These are phyloP conservation scores for Colletotrichum siamense DNA, from an alignment of 2,329 filamentous ascomycete species.

Conservation along the genomic window DNA sequence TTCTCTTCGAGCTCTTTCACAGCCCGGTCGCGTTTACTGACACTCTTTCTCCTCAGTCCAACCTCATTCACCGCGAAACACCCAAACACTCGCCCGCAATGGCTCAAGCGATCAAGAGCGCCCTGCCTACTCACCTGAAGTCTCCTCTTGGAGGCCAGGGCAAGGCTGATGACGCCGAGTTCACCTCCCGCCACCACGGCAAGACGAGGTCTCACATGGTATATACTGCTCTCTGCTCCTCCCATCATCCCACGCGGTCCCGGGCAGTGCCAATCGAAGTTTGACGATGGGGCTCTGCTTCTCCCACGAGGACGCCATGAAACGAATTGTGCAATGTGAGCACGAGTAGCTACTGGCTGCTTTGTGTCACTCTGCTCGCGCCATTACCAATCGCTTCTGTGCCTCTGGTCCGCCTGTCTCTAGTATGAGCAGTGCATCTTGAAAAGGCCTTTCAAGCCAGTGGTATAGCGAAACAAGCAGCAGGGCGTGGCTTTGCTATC, in stretches of 20 bases:
- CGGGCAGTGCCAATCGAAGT: not conserved
- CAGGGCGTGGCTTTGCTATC: not conserved
- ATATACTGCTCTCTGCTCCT: slow-evolving; percentile 45
- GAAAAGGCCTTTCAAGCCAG: not conserved
- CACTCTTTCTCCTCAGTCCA: not conserved
- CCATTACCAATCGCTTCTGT: not conserved
- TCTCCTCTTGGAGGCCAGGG: slow-evolving; percentile 42
- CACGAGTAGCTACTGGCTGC: not conserved
- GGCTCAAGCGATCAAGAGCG: slow-evolving; percentile 74
- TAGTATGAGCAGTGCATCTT: not conserved
- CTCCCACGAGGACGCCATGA: not conserved
- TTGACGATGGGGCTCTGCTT: not conserved
- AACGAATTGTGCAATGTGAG: not conserved
- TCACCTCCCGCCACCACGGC: slow-evolving; percentile 75
- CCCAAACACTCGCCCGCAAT: slow-evolving; percentile 53
- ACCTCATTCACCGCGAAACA: slow-evolving; percentile 2
- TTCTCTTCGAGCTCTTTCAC: not conserved
- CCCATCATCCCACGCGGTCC: slow-evolving; percentile 1
- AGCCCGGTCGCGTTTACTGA: not conserved
- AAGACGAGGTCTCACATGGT: slow-evolving; percentile 88
- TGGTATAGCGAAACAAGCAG: not conserved
- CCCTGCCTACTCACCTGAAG: slow-evolving; percentile 86
- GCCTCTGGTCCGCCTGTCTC: not conserved
- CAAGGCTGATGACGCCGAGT: slow-evolving; percentile 49
- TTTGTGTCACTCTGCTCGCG: not conserved